These are phyloP conservation scores for Cicer arietinum DNA, from an alignment of 306 rosid genomes.

Conservation along the genomic window DNA sequence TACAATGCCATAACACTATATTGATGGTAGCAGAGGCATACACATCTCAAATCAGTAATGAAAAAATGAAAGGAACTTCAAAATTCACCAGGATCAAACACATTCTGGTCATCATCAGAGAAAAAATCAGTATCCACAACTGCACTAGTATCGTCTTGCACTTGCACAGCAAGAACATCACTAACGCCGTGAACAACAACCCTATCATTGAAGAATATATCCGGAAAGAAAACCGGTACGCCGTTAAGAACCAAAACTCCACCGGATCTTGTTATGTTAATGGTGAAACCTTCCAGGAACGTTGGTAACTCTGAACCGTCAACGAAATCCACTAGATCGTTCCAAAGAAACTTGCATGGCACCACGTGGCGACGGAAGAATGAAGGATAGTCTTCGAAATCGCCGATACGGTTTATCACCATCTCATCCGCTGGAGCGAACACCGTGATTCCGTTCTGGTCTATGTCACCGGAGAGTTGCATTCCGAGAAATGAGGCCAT, in stretches of 20 bases:
- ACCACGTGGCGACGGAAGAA: constrained; percentile 75
- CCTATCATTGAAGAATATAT: constrained; percentile 55
- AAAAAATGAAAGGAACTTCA: constrained; percentile 36
- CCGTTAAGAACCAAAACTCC: constrained; percentile 65
- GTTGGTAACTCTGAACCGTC: constrained; percentile 61
- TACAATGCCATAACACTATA: neutral
- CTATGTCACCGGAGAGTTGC: constrained; percentile 57
- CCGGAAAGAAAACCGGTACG: constrained; percentile 59
- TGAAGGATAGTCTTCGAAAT: constrained; percentile 52
- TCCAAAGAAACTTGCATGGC: constrained; percentile 72
- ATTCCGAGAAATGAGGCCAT: constrained; percentile 72
- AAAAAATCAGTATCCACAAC: constrained; percentile 21
- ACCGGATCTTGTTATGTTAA: constrained; percentile 56
- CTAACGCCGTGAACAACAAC: constrained; percentile 77
- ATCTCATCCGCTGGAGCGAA: constrained; percentile 71
- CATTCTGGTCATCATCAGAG: constrained; percentile 30
- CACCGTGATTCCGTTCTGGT: constrained; percentile 58
- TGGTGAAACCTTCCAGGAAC: constrained; percentile 59
- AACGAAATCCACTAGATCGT: constrained; percentile 54
- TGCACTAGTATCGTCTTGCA: constrained; percentile 18
- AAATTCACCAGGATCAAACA: constrained; percentile 52
- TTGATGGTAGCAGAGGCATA: neutral
- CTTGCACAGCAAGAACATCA: constrained; percentile 43
- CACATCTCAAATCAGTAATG: neutral
- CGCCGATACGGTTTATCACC: constrained; percentile 47